Percentiles rank a stretch among this genome's conserved stretches.
Evolutionary conservation across 306 rosid species (phyloP).

Genomic region (Sindora glabra): DNA sequence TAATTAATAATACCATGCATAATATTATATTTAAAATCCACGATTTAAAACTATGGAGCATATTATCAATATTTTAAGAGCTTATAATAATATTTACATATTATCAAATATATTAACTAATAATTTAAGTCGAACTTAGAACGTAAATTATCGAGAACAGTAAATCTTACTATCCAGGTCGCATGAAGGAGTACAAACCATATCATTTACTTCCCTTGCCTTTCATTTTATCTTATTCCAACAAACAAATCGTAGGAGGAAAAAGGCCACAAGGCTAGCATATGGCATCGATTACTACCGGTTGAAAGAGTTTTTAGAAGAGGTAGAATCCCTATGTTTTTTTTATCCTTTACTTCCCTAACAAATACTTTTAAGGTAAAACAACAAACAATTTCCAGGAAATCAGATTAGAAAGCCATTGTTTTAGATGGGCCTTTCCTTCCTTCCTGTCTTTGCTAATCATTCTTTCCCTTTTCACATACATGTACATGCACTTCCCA

Average conservation of each 20-base stretch:
- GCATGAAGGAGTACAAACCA: too few relatives aligned
- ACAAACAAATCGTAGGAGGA: not conserved
- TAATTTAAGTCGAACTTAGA: too few relatives aligned
- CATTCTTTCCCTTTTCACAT: constrained; percentile 20
- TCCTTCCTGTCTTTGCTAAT: constrained; percentile 4
- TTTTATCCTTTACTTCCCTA: not conserved
- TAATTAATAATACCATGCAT: too few relatives aligned
- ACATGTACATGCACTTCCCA: constrained; percentile 18
- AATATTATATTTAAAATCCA: too few relatives aligned
- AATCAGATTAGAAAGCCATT: not conserved
- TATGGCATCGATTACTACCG: not conserved
- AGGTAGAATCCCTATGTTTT: not conserved
- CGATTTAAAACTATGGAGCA: too few relatives aligned
- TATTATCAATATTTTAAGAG: too few relatives aligned
- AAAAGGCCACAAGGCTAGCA: not conserved
- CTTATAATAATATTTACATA: too few relatives aligned
- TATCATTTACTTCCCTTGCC: too few relatives aligned
- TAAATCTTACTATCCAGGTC: too few relatives aligned
- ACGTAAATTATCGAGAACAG: too few relatives aligned
- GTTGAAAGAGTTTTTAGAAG: not conserved
- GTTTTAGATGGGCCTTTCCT: not conserved
- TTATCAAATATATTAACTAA: too few relatives aligned
- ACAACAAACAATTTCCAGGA: not conserved
- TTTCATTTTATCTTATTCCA: too few relatives aligned
- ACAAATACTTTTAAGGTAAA: not conserved